These are phyloP conservation scores for Glaciozyma martinii DNA, from an alignment of 768 basidiomycete species.

Conservation along the genomic window DNA sequence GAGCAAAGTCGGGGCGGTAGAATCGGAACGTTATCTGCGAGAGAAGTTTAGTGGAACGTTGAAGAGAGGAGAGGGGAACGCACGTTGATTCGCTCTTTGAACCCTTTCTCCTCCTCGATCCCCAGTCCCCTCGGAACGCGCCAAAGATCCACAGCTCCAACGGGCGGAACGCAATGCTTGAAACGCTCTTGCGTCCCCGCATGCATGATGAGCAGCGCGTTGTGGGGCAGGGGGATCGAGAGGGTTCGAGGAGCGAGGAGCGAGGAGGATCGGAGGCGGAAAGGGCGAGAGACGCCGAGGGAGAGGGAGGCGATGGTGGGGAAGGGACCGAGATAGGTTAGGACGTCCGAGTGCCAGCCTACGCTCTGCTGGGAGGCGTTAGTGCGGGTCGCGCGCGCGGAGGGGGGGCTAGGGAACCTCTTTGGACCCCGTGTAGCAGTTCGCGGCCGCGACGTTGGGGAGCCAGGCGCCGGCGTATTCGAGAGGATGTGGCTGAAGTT, in stretches of 20 bases:
- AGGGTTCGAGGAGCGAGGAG: slow-evolving; percentile 23
- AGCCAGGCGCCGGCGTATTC: slow-evolving; percentile 32
- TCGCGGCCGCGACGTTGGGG: slow-evolving; percentile 34
- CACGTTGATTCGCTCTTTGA: slow-evolving; percentile 34
- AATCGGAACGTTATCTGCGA: slow-evolving; percentile 32
- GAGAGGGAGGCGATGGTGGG: slow-evolving; percentile 35
- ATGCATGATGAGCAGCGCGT: slow-evolving; percentile 35
- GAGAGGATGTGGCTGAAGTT: slow-evolving; percentile 5
- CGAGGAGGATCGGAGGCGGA: slow-evolving; percentile 27
- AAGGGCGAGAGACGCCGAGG: slow-evolving; percentile 31
- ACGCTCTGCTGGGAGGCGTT: slow-evolving; percentile 6
- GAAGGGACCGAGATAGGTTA: slow-evolving; percentile 34
- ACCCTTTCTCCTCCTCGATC: slow-evolving; percentile 2
- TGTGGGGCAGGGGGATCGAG: slow-evolving; percentile 32
- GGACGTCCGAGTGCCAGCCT: slow-evolving; percentile 32
- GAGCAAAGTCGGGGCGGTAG: slow-evolving; percentile 34
- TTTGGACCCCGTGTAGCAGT: slow-evolving; percentile 29
- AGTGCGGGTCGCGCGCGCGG: not conserved
- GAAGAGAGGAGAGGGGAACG: not conserved
- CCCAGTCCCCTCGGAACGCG: slow-evolving; percentile 8
- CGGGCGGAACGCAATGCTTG: slow-evolving; percentile 33
- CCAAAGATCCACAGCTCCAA: slow-evolving; percentile 29
- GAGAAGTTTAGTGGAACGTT: not conserved
- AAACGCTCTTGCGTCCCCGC: slow-evolving; percentile 33
- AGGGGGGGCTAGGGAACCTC: slow-evolving; percentile 12